A percentile compares a stretch with the other conserved stretches of the same genome.
Conservation (phyloP, 2,329 filamentous ascomycete species). For the Calonectria multiphialidica region DNA sequence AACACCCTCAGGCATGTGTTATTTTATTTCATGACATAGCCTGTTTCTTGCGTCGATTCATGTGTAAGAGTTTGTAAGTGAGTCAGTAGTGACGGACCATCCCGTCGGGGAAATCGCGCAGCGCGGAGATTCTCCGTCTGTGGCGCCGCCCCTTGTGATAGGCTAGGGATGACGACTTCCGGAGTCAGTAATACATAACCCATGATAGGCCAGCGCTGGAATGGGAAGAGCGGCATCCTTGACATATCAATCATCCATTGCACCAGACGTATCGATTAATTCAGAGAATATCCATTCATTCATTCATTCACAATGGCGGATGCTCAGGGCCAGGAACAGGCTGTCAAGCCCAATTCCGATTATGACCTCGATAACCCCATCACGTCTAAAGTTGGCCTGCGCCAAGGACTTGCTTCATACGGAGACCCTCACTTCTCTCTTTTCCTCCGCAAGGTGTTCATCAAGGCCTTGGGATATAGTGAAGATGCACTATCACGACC, state of each 20-base stretch:
- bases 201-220: slow-evolving; percentile 33
- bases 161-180: slow-evolving; percentile 26
- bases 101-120: slow-evolving; percentile 35
- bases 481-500: slow-evolving; percentile 78
- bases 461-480: slow-evolving; percentile 80
- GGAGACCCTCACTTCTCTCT: slow-evolving; percentile 82
- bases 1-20: not conserved
- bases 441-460: slow-evolving; percentile 81
- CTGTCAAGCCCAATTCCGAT: slow-evolving; percentile 56
- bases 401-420: slow-evolving; percentile 75
- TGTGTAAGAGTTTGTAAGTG: not conserved
- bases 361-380: slow-evolving; percentile 71
- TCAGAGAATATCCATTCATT: not conserved
- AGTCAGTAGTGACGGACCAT: not conserved
- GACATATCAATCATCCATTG: not conserved
- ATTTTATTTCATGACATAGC: not conserved
- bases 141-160: not conserved
- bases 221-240: not conserved
- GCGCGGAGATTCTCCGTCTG: slow-evolving; percentile 32
- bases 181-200: slow-evolving; percentile 35
- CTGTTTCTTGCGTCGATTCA: not conserved
- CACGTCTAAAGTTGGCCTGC: slow-evolving; percentile 63
- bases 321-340: slow-evolving; percentile 1
- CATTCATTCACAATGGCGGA: slow-evolving; percentile 29
- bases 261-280: not conserved